These are phyloP conservation scores for Macroventuria anomochaeta DNA, from an alignment of 2,329 filamentous ascomycete genomes.

Conservation along the genomic window DNA sequence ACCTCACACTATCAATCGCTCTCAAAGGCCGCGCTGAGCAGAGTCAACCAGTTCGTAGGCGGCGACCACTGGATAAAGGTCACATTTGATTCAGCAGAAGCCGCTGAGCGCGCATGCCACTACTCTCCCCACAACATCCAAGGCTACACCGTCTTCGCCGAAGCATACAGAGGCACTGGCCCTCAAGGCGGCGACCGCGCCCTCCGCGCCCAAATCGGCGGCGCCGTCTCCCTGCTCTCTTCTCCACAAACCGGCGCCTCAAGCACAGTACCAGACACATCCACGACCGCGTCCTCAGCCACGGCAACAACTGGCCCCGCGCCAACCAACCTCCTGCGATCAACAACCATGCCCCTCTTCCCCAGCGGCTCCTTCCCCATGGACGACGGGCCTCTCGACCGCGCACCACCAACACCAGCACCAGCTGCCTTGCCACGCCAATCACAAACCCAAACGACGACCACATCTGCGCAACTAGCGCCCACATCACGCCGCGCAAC, in stretches of 20 bases:
- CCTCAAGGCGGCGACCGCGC: slow-evolving; percentile 53
- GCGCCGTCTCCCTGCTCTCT: slow-evolving; percentile 34
- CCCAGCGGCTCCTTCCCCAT: slow-evolving; percentile 35
- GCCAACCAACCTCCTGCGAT: slow-evolving; percentile 23
- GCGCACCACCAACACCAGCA: slow-evolving; percentile 12
- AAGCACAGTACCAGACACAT: slow-evolving; percentile 43
- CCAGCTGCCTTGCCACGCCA: slow-evolving; percentile 45
- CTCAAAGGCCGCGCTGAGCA: slow-evolving; percentile 73
- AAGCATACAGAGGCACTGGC: slow-evolving; percentile 54
- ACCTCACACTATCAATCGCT: slow-evolving; percentile 72
- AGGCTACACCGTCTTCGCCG: slow-evolving; percentile 57
- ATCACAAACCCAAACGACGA: slow-evolving; percentile 20
- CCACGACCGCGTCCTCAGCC: slow-evolving; percentile 52
- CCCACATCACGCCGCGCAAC: slow-evolving; percentile 32
- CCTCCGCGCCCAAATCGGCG: slow-evolving; percentile 48
- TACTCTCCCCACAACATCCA: slow-evolving; percentile 56
- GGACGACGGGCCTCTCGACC: slow-evolving; percentile 23
- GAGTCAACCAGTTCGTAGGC: slow-evolving; percentile 81
- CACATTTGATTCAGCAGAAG: slow-evolving; percentile 58
- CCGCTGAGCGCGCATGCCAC: slow-evolving; percentile 57
- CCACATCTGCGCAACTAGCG: slow-evolving; percentile 29
- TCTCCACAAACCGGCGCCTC: slow-evolving; percentile 46
- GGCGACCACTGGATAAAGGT: slow-evolving; percentile 86
- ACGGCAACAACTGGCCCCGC: slow-evolving; percentile 28
- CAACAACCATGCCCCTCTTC: slow-evolving; percentile 24